Evolutionary conservation across 192 early-diverging fungal genomes (phyloP).

Genomic region (Linnemannia exigua): DNA sequence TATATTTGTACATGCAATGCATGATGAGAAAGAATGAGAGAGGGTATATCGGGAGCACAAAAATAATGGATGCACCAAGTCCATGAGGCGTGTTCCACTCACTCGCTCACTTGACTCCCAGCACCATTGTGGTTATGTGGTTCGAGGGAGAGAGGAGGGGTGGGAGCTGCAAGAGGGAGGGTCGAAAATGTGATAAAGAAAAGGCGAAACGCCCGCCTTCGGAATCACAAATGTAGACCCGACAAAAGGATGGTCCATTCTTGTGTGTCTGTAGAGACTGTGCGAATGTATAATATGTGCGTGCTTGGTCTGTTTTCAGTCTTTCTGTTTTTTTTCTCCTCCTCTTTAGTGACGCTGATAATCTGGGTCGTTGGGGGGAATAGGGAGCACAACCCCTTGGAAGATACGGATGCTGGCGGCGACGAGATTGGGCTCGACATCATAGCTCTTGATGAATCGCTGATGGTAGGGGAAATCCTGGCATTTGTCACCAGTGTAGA

Average conservation of each 20-base stretch:
- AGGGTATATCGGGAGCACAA: background rate
- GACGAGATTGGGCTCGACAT: conserved; percentile 16
- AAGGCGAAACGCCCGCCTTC: background rate
- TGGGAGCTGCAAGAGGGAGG: background rate
- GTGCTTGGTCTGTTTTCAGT: background rate
- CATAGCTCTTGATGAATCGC: conserved; percentile 28
- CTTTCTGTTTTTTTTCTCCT: background rate
- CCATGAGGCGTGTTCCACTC: background rate
- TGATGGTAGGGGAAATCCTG: conserved; percentile 8
- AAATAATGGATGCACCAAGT: background rate
- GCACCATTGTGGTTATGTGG: too few species aligned
- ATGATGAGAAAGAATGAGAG: background rate
- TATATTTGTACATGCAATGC: background rate
- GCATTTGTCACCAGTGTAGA: conserved; percentile 12
- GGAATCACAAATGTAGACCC: background rate
- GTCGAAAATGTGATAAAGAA: background rate
- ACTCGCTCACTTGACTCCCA: background rate
- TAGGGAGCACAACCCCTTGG: conserved; percentile 20
- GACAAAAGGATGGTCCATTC: background rate
- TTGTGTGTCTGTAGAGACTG: background rate
- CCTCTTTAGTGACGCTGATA: background rate
- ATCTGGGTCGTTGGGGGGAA: background rate
- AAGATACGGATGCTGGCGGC: conserved; percentile 24
- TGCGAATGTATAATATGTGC: too few species aligned
- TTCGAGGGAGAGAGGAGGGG: background rate